A percentile compares a stretch with the other conserved stretches of the same genome.
phyloP scores from a whole-genome alignment of 768 basidiomycete genomes.

The Trametes cubensis region DNA sequence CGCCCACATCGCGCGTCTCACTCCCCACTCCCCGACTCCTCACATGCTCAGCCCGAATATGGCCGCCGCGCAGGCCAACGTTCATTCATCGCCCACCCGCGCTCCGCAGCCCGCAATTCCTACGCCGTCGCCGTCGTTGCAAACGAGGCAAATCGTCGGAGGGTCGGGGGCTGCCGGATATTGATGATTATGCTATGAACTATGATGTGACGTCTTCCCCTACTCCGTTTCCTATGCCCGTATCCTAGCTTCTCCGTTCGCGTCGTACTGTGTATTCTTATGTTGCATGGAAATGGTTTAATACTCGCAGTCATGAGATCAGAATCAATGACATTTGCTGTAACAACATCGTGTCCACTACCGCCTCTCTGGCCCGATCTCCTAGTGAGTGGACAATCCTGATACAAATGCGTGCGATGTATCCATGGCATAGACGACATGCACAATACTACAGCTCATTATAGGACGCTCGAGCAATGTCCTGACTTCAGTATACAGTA shows the following conservation, averaged over 20 bases:
- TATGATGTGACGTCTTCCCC: slow-evolving; percentile 14
- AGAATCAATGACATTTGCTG: neutral
- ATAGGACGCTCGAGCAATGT: no score
- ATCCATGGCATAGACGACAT: no score
- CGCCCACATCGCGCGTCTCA: slow-evolving; percentile 30
- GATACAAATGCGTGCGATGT: no score
- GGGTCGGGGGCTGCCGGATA: slow-evolving; percentile 32
- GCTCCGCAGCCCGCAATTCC: slow-evolving; percentile 34
- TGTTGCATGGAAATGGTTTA: slow-evolving; percentile 21
- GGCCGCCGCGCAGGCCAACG: slow-evolving; percentile 26
- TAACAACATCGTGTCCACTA: neutral
- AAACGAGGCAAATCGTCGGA: slow-evolving; percentile 37
- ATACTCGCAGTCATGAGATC: slow-evolving; percentile 12
- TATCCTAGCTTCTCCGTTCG: slow-evolving; percentile 13
- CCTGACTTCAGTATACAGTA: no score
- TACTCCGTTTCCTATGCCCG: slow-evolving; percentile 23
- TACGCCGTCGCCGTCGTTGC: slow-evolving; percentile 37
- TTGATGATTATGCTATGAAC: slow-evolving; percentile 17
- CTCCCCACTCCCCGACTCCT: slow-evolving; percentile 34
- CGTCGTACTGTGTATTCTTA: slow-evolving; percentile 23
- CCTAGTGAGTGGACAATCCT: no score
- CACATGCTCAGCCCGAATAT: slow-evolving; percentile 36
- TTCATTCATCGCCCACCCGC: slow-evolving; percentile 36
- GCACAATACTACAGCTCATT: no score
- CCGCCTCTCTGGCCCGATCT: no score